A percentile compares a stretch with the other conserved stretches of the same genome.
Conservation (phyloP, 768 basidiomycete genomes). For the Panaeolus papilionaceus region DNA sequence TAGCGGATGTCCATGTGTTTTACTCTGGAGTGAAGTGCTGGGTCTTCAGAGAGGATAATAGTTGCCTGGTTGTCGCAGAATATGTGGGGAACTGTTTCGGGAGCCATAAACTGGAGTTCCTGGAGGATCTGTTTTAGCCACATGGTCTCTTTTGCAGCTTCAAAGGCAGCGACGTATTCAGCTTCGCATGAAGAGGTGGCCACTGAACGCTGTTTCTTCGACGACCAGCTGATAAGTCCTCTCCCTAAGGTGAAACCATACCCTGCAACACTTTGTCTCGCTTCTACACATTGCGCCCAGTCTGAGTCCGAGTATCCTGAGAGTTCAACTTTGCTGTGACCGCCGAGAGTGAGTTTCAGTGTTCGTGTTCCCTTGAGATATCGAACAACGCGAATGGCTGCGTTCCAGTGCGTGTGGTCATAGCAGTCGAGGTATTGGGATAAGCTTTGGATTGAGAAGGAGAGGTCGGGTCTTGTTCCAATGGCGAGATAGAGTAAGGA, state of each 20-base stretch:
- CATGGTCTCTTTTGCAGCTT: slow-evolving; percentile 21
- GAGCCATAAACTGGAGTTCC: slow-evolving; percentile 8
- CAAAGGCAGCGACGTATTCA: slow-evolving; percentile 22
- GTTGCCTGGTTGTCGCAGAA: neutral
- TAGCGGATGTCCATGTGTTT: slow-evolving; percentile 28
- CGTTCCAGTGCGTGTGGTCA: too few species aligned
- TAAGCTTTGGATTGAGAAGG: too few species aligned
- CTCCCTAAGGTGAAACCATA: slow-evolving; percentile 18
- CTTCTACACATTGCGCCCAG: slow-evolving; percentile 30
- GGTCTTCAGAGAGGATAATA: slow-evolving; percentile 17
- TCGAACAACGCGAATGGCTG: too few species aligned
- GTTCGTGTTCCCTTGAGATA: too few species aligned
- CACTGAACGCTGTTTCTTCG: slow-evolving; percentile 23
- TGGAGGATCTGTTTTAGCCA: slow-evolving; percentile 19
- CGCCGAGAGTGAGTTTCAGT: too few species aligned
- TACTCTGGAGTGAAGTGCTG: slow-evolving; percentile 31
- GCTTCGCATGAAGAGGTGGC: slow-evolving; percentile 22
- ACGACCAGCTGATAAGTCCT: slow-evolving; percentile 23
- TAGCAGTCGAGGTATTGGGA: too few species aligned
- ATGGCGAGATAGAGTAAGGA: too few species aligned
- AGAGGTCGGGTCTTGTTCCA: too few species aligned
- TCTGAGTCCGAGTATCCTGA: slow-evolving; percentile 31
- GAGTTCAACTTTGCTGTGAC: slow-evolving; percentile 13
- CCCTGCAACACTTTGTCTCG: slow-evolving; percentile 21
- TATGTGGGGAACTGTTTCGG: too few species aligned